A percentile compares a stretch with the other conserved stretches of the same genome.
Conservation (phyloP, 2,329 filamentous ascomycete species). For the Claviceps sp. region DNA sequence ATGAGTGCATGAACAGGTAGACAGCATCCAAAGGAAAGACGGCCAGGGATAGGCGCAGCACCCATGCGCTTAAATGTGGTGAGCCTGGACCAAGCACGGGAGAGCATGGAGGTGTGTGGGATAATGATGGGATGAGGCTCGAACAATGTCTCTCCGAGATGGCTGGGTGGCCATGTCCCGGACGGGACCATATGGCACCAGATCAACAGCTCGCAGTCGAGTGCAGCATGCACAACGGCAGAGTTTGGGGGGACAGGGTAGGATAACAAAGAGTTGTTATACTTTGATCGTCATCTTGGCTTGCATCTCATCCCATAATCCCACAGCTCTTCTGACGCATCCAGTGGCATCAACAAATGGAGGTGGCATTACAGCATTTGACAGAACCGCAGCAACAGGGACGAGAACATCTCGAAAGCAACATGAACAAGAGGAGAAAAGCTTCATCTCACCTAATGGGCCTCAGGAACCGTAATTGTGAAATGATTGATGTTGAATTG, state of each 20-base stretch:
- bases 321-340: background rate
- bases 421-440: background rate
- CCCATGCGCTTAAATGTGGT: constrained; percentile 1
- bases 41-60: constrained; percentile 2
- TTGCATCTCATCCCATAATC: background rate
- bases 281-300: background rate
- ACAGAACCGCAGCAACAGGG: background rate
- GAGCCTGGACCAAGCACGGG: background rate
- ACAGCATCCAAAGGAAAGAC: background rate
- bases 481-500: background rate
- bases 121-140: background rate
- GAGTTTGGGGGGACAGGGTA: background rate
- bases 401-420: background rate
- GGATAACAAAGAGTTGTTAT: background rate
- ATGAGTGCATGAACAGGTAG: background rate
- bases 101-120: background rate
- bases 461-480: no score
- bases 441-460: constrained; percentile 1
- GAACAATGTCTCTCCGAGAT: background rate
- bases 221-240: constrained; percentile 2
- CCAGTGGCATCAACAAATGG: background rate
- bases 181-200: background rate
- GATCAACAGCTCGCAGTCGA: background rate
- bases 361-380: no score
- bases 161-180: background rate